phyloP scores from a whole-genome alignment of 2,329 filamentous ascomycete genomes.

The Parascedosporium putredinis region DNA sequence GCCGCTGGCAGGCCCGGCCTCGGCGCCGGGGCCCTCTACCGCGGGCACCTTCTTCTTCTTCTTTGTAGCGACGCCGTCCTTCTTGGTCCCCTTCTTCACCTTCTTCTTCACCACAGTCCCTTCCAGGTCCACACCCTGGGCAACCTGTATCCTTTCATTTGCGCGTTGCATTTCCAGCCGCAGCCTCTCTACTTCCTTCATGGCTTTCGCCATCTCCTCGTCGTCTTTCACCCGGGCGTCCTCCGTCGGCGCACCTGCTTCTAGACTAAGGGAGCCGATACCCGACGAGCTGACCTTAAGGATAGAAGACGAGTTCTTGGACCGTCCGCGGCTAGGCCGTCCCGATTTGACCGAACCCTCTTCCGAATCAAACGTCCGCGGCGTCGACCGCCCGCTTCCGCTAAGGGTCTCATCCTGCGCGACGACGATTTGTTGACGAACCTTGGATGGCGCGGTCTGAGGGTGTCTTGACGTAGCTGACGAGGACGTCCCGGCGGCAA shows the following conservation, averaged over 20 bases:
- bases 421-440: slow-evolving; percentile 54
- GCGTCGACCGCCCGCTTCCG: slow-evolving; percentile 37
- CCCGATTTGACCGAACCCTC: slow-evolving; percentile 32
- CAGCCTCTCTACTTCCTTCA: slow-evolving; percentile 79
- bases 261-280: slow-evolving; percentile 62
- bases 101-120: slow-evolving; percentile 58
- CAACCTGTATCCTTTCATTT: slow-evolving; percentile 63
- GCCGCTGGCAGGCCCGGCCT: slow-evolving; percentile 11
- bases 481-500: slow-evolving; percentile 19
- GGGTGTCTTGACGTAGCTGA: slow-evolving; percentile 15
- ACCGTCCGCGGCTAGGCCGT: slow-evolving; percentile 32
- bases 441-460: slow-evolving; percentile 25
- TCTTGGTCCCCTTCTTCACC: slow-evolving; percentile 52
- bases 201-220: slow-evolving; percentile 76
- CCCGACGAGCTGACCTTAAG: slow-evolving; percentile 82
- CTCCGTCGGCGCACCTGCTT: slow-evolving; percentile 19
- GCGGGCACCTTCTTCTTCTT: slow-evolving; percentile 17
- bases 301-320: slow-evolving; percentile 25
- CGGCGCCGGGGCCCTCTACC: no score
- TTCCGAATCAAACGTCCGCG: slow-evolving; percentile 42
- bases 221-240: slow-evolving; percentile 67
- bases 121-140: slow-evolving; percentile 56
- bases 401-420: slow-evolving; percentile 64
- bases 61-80: slow-evolving; percentile 15
- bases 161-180: slow-evolving; percentile 82